Percentiles rank a stretch among this genome's conserved stretches.
These are phyloP conservation scores for Magnusiomyces magnusii DNA, from an alignment of 1,139 yeast genomes.

Conservation along the genomic window DNA sequence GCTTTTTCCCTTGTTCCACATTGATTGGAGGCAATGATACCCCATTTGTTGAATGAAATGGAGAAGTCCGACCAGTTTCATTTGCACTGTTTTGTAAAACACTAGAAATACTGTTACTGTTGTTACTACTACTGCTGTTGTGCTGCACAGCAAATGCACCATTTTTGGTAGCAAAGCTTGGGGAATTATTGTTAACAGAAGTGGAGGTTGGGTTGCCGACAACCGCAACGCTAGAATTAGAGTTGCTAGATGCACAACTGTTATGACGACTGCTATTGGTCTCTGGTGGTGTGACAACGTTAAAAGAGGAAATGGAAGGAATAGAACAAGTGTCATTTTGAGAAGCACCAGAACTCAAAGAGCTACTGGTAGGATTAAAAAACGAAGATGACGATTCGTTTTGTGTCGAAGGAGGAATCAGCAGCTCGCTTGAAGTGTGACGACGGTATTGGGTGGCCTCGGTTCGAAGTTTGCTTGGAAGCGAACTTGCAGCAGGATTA, in stretches of 20 bases:
- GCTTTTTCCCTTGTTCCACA: not conserved
- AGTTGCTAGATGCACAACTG: conserved; percentile 14
- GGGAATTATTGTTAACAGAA: not conserved
- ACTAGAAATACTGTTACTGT: conserved; percentile 7
- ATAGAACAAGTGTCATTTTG: not conserved
- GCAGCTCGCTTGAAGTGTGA: conserved; percentile 15
- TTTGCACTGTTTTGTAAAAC: not conserved
- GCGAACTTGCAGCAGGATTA: not conserved
- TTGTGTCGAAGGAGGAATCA: not conserved
- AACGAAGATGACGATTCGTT: not conserved
- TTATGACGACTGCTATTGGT: conserved; percentile 13
- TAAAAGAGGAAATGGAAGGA: not conserved
- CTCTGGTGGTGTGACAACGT: conserved; percentile 11
- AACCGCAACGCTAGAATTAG: conserved; percentile 4
- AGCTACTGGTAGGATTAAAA: not conserved
- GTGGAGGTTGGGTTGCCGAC: not conserved
- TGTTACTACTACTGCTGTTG: conserved; percentile 8
- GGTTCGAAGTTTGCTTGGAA: conserved; percentile 9
- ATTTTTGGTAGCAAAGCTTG: too few relatives aligned
- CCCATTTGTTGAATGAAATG: not conserved
- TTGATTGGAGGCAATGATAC: not conserved
- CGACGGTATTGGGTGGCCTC: conserved; percentile 16
- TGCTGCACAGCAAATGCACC: too few relatives aligned
- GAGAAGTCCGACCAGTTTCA: not conserved
- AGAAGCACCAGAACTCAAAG: not conserved